Conservation (phyloP, 108 stramenopile genomes). For the Cylindrotheca closterium region DNA sequence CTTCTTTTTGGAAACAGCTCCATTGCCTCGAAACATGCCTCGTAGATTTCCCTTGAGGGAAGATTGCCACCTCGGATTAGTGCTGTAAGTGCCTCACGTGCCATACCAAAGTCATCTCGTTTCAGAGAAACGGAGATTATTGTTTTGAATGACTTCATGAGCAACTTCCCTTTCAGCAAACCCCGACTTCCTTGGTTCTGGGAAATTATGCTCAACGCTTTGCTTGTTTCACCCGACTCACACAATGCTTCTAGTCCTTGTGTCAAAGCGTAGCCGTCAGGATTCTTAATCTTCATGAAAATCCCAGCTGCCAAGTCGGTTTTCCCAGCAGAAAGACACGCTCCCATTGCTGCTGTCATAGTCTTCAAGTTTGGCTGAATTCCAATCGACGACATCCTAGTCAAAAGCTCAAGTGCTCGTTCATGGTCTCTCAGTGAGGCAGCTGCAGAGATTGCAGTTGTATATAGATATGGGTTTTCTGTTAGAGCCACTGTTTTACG, state of each 20-base stretch:
- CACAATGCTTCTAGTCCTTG: constrained; percentile 67
- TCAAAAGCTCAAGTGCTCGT: constrained; percentile 72
- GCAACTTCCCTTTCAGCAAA: constrained; percentile 60
- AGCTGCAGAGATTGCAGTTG: constrained; percentile 84
- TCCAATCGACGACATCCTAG: constrained; percentile 76
- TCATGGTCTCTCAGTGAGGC: constrained; percentile 71
- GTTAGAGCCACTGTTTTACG: constrained; percentile 62
- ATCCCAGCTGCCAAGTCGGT: constrained; percentile 65
- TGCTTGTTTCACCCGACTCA: constrained; percentile 35
- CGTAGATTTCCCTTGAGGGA: constrained; percentile 64
- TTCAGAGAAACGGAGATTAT: constrained; percentile 46
- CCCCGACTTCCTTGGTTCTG: constrained; percentile 8
- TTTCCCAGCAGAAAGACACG: constrained; percentile 63
- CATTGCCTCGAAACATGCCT: constrained; percentile 47
- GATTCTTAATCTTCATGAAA: constrained; percentile 62
- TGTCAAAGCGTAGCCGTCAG: constrained; percentile 71
- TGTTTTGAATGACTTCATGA: constrained; percentile 57
- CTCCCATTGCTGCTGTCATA: constrained; percentile 78
- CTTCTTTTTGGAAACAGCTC: constrained; percentile 25
- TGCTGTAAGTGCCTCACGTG: constrained; percentile 42
- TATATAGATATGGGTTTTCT: constrained; percentile 84
- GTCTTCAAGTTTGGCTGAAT: constrained; percentile 86
- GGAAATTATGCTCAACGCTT: constrained; percentile 42
- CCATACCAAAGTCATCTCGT: constrained; percentile 41
- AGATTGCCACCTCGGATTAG: constrained; percentile 64